Evolutionary conservation across 257 asterid genomes (phyloP).

Genomic region (Solanum appendiculatum): DNA sequence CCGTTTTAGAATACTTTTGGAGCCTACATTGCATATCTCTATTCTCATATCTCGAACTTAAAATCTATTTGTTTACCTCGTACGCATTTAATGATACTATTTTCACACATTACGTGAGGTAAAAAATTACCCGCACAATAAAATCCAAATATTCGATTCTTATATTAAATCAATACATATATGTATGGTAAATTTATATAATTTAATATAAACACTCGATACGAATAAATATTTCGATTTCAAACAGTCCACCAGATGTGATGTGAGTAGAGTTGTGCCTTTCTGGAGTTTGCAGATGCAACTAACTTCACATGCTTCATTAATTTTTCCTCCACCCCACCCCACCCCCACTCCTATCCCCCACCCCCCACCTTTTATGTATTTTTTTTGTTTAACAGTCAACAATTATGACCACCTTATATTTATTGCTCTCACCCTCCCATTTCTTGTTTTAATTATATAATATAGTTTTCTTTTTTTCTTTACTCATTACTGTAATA

Average conservation of each 20-base stretch:
- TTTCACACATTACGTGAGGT: not conserved
- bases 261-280: not conserved
- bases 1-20: not conserved
- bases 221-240: not conserved
- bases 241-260: not conserved
- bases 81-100: not conserved
- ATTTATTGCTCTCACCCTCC: not conserved
- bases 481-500: not conserved
- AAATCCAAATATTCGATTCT: no score
- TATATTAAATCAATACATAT: no score
- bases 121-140: accelerated
- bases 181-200: no score
- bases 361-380: not conserved
- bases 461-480: not conserved
- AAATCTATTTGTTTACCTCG: not conserved
- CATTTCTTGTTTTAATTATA: not conserved
- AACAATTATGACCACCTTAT: not conserved
- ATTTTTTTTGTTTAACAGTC: not conserved
- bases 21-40: not conserved
- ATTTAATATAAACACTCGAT: not conserved
- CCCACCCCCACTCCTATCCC: not conserved
- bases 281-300: not conserved
- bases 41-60: accelerated
- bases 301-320: not conserved
- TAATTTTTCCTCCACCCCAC: not conserved